Conservation (phyloP, 2,329 filamentous ascomycete genomes). For the Cladorrhinum sp. region DNA sequence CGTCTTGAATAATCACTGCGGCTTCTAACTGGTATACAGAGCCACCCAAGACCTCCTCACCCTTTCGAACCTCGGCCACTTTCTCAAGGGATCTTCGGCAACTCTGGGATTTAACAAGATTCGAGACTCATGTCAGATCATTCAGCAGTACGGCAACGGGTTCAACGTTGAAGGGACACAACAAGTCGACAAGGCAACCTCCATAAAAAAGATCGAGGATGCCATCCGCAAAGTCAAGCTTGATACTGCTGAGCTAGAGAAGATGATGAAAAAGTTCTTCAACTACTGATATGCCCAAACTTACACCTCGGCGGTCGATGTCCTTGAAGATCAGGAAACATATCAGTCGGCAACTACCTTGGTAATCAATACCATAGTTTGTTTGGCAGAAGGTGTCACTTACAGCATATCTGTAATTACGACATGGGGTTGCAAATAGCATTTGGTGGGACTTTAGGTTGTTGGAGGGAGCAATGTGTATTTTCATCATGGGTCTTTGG, state of each 20-base stretch:
- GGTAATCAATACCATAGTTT: background rate
- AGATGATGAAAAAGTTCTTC: conserved; percentile 69
- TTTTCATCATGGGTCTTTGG: background rate
- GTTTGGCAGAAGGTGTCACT: background rate
- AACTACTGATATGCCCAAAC: conserved; percentile 1
- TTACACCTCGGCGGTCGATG: background rate
- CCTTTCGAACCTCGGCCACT: conserved; percentile 85
- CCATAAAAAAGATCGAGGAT: conserved; percentile 66
- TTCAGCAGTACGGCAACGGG: conserved; percentile 84
- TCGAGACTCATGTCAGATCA: conserved; percentile 91
- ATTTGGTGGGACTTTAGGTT: background rate
- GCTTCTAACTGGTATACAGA: conserved; percentile 43
- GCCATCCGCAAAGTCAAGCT: conserved; percentile 69
- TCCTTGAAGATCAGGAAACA: background rate
- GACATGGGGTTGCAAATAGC: background rate
- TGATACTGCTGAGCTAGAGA: conserved; percentile 73
- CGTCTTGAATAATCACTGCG: conserved; percentile 7
- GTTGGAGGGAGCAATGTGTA: background rate
- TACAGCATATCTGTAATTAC: background rate
- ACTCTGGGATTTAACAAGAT: conserved; percentile 89
- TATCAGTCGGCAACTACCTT: background rate
- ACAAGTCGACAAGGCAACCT: conserved; percentile 64
- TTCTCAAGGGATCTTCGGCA: conserved; percentile 94
- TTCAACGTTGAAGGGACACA: conserved; percentile 73
- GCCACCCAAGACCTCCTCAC: conserved; percentile 64